Conservation (phyloP, 2,329 filamentous ascomycete genomes). For the Botryotinia calthae region DNA sequence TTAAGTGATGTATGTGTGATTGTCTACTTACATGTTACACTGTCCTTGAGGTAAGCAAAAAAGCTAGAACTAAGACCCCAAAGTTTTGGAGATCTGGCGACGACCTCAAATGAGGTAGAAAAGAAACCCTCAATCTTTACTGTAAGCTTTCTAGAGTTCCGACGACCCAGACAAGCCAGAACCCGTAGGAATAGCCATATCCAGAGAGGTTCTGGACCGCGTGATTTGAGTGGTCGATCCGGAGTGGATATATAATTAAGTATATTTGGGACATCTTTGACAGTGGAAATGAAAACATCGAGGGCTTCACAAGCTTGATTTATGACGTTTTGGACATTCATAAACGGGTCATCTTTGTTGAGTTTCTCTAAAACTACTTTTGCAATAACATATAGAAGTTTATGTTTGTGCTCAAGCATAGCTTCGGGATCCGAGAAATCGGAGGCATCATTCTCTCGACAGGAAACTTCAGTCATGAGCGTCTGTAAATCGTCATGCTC, state of each 20-base stretch:
- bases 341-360: slow-evolving; percentile 65
- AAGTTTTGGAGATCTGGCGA: slow-evolving; percentile 46
- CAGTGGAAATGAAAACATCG: slow-evolving; percentile 70
- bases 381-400: slow-evolving; percentile 79
- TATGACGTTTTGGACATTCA: slow-evolving; percentile 52
- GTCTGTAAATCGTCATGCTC: slow-evolving; percentile 73
- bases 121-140: slow-evolving; percentile 54
- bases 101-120: slow-evolving; percentile 47
- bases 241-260: slow-evolving; percentile 49
- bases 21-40: slow-evolving; percentile 32
- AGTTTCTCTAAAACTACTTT: slow-evolving; percentile 74
- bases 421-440: slow-evolving; percentile 54
- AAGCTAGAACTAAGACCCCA: slow-evolving; percentile 49
- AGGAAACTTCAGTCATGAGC: slow-evolving; percentile 57
- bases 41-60: slow-evolving; percentile 50
- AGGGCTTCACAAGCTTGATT: slow-evolving; percentile 69
- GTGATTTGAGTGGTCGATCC: slow-evolving; percentile 46
- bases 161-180: slow-evolving; percentile 55
- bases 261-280: slow-evolving; percentile 72
- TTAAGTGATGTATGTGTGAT: neutral
- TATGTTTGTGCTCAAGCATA: slow-evolving; percentile 74
- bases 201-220: slow-evolving; percentile 62
- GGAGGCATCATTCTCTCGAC: slow-evolving; percentile 57
- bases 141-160: slow-evolving; percentile 47
- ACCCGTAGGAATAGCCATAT: slow-evolving; percentile 61